These are phyloP conservation scores for Sutorius eximius DNA, from an alignment of 1,284 basidiomycete genomes.

Conservation along the genomic window DNA sequence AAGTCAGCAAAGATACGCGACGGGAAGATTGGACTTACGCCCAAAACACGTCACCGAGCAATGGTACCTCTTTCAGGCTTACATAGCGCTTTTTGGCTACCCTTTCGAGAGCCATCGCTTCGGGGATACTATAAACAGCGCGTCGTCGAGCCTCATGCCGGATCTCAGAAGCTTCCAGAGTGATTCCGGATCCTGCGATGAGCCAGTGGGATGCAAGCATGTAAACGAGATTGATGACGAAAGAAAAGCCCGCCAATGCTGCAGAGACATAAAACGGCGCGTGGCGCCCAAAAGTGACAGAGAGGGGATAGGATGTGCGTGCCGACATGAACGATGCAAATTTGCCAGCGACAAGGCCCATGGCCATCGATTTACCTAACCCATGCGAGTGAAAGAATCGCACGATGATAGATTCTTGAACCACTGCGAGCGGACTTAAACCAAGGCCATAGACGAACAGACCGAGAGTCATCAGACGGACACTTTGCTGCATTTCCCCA, in stretches of 20 bases:
- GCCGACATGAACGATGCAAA: slow-evolving; percentile 74
- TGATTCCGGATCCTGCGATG: slow-evolving; percentile 55
- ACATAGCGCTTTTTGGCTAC: slow-evolving; percentile 66
- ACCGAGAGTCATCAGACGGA: slow-evolving; percentile 67
- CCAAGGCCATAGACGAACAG: slow-evolving; percentile 81
- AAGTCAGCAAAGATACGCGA: slow-evolving; percentile 11
- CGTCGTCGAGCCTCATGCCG: slow-evolving; percentile 50
- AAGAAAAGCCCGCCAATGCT: slow-evolving; percentile 60
- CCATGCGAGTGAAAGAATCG: slow-evolving; percentile 77
- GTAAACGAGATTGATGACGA: slow-evolving; percentile 67
- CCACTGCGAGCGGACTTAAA: slow-evolving; percentile 72
- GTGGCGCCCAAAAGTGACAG: slow-evolving; percentile 62
- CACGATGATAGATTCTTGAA: slow-evolving; percentile 78
- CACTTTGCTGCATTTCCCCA: slow-evolving; percentile 57
- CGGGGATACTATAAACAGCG: slow-evolving; percentile 46
- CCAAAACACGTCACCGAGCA: slow-evolving; percentile 80
- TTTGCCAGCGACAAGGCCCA: slow-evolving; percentile 78
- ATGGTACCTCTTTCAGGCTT: slow-evolving; percentile 56
- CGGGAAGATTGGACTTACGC: slow-evolving; percentile 46
- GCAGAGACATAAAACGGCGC: slow-evolving; percentile 77
- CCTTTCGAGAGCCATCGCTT: slow-evolving; percentile 62
- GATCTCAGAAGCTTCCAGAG: slow-evolving; percentile 63
- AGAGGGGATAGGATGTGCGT: slow-evolving; percentile 72
- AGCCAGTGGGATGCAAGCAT: slow-evolving; percentile 64
- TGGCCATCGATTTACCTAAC: slow-evolving; percentile 74